These are phyloP conservation scores for Colletotrichum nymphaeae DNA, from an alignment of 2,329 filamentous ascomycete genomes.

Conservation along the genomic window DNA sequence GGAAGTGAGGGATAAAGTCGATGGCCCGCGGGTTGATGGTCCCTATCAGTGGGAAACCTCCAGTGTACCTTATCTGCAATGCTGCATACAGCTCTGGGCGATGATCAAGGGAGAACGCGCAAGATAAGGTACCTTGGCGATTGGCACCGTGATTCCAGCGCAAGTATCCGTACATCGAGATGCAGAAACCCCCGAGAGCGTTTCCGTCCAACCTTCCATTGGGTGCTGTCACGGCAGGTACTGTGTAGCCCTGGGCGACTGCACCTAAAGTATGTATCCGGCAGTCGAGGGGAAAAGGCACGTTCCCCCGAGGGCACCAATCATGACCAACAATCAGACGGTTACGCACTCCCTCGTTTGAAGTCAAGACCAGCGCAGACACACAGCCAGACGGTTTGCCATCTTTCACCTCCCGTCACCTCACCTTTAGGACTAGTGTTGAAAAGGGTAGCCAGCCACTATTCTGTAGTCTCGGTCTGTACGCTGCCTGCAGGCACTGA, in stretches of 20 bases:
- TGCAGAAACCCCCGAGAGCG: neutral
- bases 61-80: too few species aligned
- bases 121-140: neutral
- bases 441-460: neutral
- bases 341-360: conserved; percentile 17
- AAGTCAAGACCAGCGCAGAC: neutral
- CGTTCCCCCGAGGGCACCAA: neutral
- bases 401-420: neutral
- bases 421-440: neutral
- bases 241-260: neutral
- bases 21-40: neutral
- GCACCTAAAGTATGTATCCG: neutral
- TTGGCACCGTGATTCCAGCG: too few species aligned
- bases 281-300: neutral
- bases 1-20: neutral
- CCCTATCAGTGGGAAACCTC: neutral
- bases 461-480: too few species aligned
- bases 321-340: conserved; percentile 5
- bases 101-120: neutral
- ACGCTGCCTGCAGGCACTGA: neutral
- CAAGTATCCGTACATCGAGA: too few species aligned
- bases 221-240: neutral
- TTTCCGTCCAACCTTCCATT: neutral
- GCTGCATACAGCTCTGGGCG: too few species aligned
- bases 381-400: neutral